Conservation (phyloP, 2,329 filamentous ascomycete species). For the Aspergillus vadensis region DNA sequence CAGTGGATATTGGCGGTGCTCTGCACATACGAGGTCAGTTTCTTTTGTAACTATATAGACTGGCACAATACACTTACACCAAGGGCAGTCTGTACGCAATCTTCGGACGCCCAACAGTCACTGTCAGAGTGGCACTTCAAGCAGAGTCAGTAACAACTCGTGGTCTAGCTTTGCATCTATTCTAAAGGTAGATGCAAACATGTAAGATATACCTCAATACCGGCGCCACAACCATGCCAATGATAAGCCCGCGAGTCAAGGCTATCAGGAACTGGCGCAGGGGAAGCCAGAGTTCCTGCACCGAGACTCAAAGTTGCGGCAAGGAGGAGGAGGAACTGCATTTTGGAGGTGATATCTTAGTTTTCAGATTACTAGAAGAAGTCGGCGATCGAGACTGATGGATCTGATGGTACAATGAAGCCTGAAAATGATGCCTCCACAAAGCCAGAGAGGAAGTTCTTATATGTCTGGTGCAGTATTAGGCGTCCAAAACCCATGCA, state of each 20-base stretch:
- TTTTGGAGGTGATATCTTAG: neutral
- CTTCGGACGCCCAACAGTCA: neutral
- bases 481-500: neutral
- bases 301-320: neutral
- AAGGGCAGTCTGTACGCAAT: neutral
- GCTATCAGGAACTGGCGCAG: neutral
- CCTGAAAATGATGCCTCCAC: neutral
- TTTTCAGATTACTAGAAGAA: neutral
- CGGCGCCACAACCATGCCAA: conserved; percentile 1
- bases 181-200: neutral
- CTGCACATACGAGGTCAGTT: neutral
- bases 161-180: neutral
- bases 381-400: neutral
- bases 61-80: neutral
- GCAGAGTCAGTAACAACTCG: neutral
- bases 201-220: neutral
- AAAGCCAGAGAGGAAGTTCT: neutral
- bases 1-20: conserved; percentile 2
- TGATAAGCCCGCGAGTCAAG: neutral
- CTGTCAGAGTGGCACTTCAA: neutral
- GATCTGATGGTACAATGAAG: neutral
- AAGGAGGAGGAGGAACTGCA: neutral
- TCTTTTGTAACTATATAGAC: too few relatives aligned
- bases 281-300: neutral
- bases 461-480: neutral